Conservation (phyloP, 2,329 filamentous ascomycete genomes). For the Verticillium tricorpus region DNA sequence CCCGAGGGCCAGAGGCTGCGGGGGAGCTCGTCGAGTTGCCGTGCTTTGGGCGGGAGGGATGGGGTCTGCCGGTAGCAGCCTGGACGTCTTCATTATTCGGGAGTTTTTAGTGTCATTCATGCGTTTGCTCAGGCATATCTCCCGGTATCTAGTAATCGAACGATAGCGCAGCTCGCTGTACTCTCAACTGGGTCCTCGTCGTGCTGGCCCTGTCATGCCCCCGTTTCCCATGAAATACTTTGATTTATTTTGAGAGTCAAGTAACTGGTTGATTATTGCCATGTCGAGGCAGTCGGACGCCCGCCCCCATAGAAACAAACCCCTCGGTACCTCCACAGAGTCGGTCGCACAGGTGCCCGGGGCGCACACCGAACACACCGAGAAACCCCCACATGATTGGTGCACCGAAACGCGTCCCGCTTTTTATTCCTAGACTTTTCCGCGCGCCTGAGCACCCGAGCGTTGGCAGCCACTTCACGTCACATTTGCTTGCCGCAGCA, state of each 20-base stretch:
- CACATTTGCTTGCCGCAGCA: neutral
- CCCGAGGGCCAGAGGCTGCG: neutral
- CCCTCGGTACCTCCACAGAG: neutral
- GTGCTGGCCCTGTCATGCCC: neutral
- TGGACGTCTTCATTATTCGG: neutral
- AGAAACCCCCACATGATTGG: conserved; percentile 5
- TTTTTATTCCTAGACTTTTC: conserved; percentile 12
- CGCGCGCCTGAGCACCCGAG: neutral
- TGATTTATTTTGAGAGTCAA: no score
- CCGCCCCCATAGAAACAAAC: no score
- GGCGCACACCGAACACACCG: neutral
- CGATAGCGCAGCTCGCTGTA: neutral
- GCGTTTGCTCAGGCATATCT: neutral
- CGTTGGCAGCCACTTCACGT: neutral
- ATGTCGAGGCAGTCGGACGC: no score
- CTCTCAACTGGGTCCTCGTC: neutral
- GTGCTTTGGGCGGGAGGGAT: neutral
- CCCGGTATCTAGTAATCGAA: neutral
- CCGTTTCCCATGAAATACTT: no score
- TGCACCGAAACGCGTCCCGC: conserved; percentile 8
- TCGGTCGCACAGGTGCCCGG: neutral
- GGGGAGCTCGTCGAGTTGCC: conserved; percentile 9
- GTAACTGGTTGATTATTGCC: no score
- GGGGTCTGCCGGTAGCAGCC: neutral
- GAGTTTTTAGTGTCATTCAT: neutral